These are phyloP conservation scores for Hygrocybe punicea DNA, from an alignment of 768 basidiomycete species.

Conservation along the genomic window DNA sequence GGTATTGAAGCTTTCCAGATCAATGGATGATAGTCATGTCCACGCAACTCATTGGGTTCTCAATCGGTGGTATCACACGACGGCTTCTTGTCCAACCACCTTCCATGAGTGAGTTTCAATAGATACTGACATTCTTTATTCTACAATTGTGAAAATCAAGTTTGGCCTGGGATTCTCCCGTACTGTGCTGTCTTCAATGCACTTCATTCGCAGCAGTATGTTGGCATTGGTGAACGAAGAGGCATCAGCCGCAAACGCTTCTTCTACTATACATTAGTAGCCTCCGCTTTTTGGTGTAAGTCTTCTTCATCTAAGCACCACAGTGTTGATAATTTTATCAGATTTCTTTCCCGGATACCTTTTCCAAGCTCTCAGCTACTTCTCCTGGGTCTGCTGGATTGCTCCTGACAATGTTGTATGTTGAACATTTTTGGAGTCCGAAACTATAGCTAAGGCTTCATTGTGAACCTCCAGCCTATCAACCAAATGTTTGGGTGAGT, in stretches of 20 bases:
- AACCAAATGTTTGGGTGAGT: conserved; percentile 73
- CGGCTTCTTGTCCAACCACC: conserved; percentile 75
- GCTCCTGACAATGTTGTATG: conserved; percentile 63
- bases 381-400: conserved; percentile 63
- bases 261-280: conserved; percentile 63
- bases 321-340: no score
- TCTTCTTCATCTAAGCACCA: no score
- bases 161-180: conserved; percentile 79
- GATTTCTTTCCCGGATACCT: conserved; percentile 65
- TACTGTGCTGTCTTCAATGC: conserved; percentile 78
- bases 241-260: conserved; percentile 75
- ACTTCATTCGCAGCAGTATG: conserved; percentile 67
- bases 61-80: conserved; percentile 66
- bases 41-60: conserved; percentile 78
- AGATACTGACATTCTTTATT: not conserved
- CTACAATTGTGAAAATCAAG: conserved; percentile 41
- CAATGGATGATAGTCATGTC: conserved; percentile 79
- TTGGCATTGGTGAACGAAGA: conserved; percentile 59
- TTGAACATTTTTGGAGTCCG: not conserved
- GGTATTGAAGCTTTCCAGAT: conserved; percentile 37
- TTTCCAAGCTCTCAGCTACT: conserved; percentile 61
- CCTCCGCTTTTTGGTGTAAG: conserved; percentile 53
- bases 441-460: not conserved
- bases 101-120: conserved; percentile 55
- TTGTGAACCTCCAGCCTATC: conserved; percentile 28